Evolutionary conservation across 495 filamentous ascomycete genomes (phyloP).

Genomic region (Oidiodendron maius): DNA sequence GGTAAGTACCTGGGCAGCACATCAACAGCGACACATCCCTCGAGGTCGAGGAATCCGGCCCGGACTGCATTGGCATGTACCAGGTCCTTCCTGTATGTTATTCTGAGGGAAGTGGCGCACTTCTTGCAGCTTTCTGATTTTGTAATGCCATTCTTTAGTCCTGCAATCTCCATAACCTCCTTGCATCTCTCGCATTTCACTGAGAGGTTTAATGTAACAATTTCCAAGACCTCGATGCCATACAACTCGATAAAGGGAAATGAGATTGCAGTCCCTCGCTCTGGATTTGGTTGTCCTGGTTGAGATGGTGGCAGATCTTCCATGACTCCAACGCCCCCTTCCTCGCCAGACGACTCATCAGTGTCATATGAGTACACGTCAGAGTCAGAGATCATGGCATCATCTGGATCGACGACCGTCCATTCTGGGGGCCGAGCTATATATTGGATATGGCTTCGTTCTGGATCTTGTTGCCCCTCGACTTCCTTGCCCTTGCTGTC

Average conservation of each 20-base stretch:
- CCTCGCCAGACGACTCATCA: slow-evolving; percentile 36
- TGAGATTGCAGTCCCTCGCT: slow-evolving; percentile 69
- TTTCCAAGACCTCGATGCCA: slow-evolving; percentile 73
- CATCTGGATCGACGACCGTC: slow-evolving; percentile 36
- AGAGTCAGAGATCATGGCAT: slow-evolving; percentile 26
- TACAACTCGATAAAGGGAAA: slow-evolving; percentile 80
- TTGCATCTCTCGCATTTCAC: slow-evolving; percentile 86
- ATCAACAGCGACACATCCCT: slow-evolving; percentile 72
- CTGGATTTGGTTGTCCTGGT: slow-evolving; percentile 26
- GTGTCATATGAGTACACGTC: slow-evolving; percentile 37
- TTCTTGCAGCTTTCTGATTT: slow-evolving; percentile 61
- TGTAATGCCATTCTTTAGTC: slow-evolving; percentile 43
- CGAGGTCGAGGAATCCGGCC: slow-evolving; percentile 78
- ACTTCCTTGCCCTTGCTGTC: slow-evolving; percentile 14
- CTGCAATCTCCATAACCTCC: slow-evolving; percentile 63
- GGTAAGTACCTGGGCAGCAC: slow-evolving; percentile 65
- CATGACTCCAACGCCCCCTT: slow-evolving; percentile 25
- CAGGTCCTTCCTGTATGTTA: slow-evolving; percentile 66
- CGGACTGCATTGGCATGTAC: slow-evolving; percentile 72
- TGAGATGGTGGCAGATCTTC: slow-evolving; percentile 14
- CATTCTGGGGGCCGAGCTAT: slow-evolving; percentile 85
- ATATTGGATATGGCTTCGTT: slow-evolving; percentile 57
- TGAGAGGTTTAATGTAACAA: slow-evolving; percentile 60
- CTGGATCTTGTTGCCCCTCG: slow-evolving; percentile 24
- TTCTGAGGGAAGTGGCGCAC: slow-evolving; percentile 62